Base-by-base conservation (phyloP, 2,329 filamentous ascomycete genomes). In the Camillea tinctor region DNA sequence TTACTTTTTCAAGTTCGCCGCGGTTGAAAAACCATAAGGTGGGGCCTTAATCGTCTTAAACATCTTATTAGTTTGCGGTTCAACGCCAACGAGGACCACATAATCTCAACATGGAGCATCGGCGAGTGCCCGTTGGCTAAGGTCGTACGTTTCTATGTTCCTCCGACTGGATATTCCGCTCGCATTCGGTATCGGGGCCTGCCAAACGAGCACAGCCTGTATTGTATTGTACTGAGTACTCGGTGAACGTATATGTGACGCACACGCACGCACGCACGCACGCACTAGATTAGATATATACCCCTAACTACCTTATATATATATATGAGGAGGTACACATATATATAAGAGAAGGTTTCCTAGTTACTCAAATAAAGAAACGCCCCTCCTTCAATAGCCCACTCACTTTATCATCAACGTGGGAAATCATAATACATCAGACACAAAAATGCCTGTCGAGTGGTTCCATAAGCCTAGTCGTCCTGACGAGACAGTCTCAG, bases 401-500 rank as follows among this genome's bases (percentile, higher is more conserved):
- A 5, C 3, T 13, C 26, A 30, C 26, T 11, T 6, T 44, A 44
- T 44, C 36, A n/a, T 4, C 36, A 44, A 15, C 13, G 17, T n/a
- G 36, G 13, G 17, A 44, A 44, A 19, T 49, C 17, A 49, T 21
- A 50, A 50, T 9, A 50, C 48, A 8, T n/a, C 19, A 2, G 6
- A 22, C 1, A 23, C 30, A 59, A 51, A 11, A 30, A 66, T 66
- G 64, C 50, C 51, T 26, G 55, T 63, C n/a, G 62, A 64, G 59
- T 66, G 62, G 62, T 62, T 62, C 55, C 17, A 58, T 53, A 20
- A 56, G 17, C 26, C 60, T 53, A 57, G 51, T 56, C 51, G 55
- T 22, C 52, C 54, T 50, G 60, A 24, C 48, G 60, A 67, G 11
- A 62, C 56, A 22, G 60, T 60, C 60, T 56, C 64, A 59, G 66